A percentile compares a stretch with the other conserved stretches of the same genome.
These are phyloP conservation scores for Candida sakaeoensis DNA, from an alignment of 805 yeast genomes.

Conservation along the genomic window DNA sequence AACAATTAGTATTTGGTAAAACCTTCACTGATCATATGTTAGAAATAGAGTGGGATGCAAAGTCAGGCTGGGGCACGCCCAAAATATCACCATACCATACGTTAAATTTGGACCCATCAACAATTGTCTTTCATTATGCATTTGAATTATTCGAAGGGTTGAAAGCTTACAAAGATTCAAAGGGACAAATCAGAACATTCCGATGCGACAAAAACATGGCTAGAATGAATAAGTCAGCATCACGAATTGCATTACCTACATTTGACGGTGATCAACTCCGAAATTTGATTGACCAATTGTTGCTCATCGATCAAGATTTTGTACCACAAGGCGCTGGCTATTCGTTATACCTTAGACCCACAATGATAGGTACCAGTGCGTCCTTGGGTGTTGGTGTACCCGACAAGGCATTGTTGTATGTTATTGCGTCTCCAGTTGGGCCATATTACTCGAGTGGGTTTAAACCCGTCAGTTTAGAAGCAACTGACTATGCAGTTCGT, in stretches of 20 bases:
- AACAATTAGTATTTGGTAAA: conserved; percentile 41
- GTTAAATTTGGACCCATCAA: conserved; percentile 78
- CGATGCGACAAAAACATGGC: conserved; percentile 90
- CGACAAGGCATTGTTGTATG: conserved; percentile 73
- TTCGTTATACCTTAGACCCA: conserved; percentile 90
- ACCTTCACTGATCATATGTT: conserved; percentile 87
- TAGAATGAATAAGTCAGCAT: conserved; percentile 89
- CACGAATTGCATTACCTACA: conserved; percentile 82
- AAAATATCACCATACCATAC: conserved; percentile 81
- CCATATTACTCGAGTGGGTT: conserved; percentile 90
- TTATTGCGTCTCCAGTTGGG: conserved; percentile 94
- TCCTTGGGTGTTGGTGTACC: conserved; percentile 87
- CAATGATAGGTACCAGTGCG: conserved; percentile 88
- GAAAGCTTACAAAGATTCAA: conserved; percentile 74
- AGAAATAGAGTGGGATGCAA: conserved; percentile 74
- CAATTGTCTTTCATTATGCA: conserved; percentile 91
- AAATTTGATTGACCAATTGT: conserved; percentile 71
- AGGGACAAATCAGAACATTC: conserved; percentile 73
- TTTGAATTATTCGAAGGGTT: conserved; percentile 95
- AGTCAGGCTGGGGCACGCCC: conserved; percentile 83
- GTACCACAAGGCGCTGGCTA: conserved; percentile 86
- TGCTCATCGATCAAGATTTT: conserved; percentile 69
- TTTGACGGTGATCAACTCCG: conserved; percentile 76
- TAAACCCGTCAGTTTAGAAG: conserved; percentile 91
- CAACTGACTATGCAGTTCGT: conserved; percentile 92